Evolutionary conservation across 305 asterid genomes (phyloP).

Genomic region (Fraxinus greggii): DNA sequence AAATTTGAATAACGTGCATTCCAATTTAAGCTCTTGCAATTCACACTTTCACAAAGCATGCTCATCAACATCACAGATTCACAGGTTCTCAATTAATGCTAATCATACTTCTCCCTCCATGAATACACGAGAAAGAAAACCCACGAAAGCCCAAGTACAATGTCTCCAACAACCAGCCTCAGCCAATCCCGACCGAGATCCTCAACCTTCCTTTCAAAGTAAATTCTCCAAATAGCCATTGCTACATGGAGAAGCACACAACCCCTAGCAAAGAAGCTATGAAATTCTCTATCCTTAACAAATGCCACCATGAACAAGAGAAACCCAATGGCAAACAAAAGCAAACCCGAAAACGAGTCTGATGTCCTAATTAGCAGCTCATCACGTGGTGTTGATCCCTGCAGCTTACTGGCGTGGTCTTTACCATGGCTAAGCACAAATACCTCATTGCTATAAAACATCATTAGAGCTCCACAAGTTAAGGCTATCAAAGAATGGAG

Average conservation of each 20-base stretch:
- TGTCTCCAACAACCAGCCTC: slow-evolving; percentile 74
- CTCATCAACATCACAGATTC: not conserved
- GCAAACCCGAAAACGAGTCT: slow-evolving; percentile 87
- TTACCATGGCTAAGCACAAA: slow-evolving; percentile 79
- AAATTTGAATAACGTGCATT: not conserved
- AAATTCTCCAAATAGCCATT: slow-evolving; percentile 85
- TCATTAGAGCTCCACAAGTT: slow-evolving; percentile 76
- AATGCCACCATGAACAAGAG: slow-evolving; percentile 93
- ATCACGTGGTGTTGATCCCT: slow-evolving; percentile 86
- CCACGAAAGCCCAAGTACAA: slow-evolving; percentile 77
- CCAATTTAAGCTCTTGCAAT: not conserved
- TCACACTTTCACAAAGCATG: not conserved
- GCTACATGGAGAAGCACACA: slow-evolving; percentile 74
- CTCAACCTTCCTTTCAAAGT: slow-evolving; percentile 80
- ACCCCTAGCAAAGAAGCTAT: slow-evolving; percentile 70
- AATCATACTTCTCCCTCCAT: slow-evolving; percentile 97
- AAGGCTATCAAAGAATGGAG: slow-evolving; percentile 76
- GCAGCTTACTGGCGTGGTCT: slow-evolving; percentile 73
- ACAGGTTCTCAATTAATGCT: slow-evolving; percentile 1
- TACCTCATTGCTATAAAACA: slow-evolving; percentile 69
- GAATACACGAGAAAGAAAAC: slow-evolving; percentile 71
- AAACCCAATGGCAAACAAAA: slow-evolving; percentile 73
- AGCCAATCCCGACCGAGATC: slow-evolving; percentile 88
- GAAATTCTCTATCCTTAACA: slow-evolving; percentile 84
- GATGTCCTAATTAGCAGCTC: slow-evolving; percentile 82